Base-by-base conservation (phyloP, 257 asterid species). In the Solanum etuberosum region DNA sequence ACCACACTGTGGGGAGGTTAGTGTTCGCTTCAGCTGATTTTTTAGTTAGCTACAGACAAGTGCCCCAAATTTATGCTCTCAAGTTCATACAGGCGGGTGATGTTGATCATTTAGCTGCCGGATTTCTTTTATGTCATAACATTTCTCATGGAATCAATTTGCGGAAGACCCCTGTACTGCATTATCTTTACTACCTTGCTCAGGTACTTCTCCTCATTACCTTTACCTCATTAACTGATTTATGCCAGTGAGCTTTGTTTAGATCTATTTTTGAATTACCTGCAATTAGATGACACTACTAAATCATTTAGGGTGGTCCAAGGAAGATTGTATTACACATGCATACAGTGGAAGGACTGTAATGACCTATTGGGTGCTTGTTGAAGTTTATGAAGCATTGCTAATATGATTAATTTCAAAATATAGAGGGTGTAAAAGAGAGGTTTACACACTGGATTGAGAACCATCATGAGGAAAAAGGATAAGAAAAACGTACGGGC, bases 1-100 rank as follows among this genome's bases (percentile, higher is more conserved):
- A 73, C 99, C 98, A 87, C 99, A 97, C 89, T 97, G 98, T 86
- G 99, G 99, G 84, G 99, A 97, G 99, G 99, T 97, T 87, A 86
- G 90, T 91, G 84, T 90, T 90, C 91, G 88, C 88, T 87, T 87
- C 86, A 73, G 48, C 73, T 77, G 29, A 46, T 80, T 38, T 80
- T 80, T 80, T 9, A 16, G 67, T 80, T 80, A 80, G 42, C 6
- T 16, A 46, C 42, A 48, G 32, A 40, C 48, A 76, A 37, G 85
- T 51, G 68, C 5, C 18, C 65, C 42, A 80, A 80, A 48, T 80
- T 80, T 80, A 80, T 80, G 68, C 32, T 80, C 40, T 29, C 29
- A 48, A 71, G 54, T 73, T 90, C 85, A 61, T 87, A 93, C 94
- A 97, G 99, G 99, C 98, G 76, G 99, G 99, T 51, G 99, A 97